Conservation (phyloP, 192 early-diverging fungal genomes). For the Rhizophagus clarus region DNA sequence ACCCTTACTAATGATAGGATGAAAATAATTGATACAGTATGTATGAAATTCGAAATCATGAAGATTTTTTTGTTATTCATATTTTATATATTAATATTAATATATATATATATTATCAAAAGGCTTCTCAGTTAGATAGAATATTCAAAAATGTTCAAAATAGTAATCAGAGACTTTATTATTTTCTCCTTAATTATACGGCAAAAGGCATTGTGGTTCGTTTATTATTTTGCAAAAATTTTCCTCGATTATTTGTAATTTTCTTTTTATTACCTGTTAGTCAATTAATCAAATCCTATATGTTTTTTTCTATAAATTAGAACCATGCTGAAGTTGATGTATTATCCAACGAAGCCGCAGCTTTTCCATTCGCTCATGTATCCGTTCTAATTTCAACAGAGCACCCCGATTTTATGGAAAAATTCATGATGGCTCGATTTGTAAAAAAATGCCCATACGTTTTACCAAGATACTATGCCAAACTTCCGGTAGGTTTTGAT, state of each 20-base stretch:
- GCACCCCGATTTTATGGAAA: constrained; percentile 58
- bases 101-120: neutral
- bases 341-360: constrained; percentile 40
- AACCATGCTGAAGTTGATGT: constrained; percentile 76
- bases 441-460: constrained; percentile 71
- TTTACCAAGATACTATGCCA: constrained; percentile 62
- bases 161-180: constrained; percentile 2
- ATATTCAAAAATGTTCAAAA: neutral
- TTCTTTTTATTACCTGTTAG: neutral
- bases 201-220: neutral
- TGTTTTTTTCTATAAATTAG: constrained; percentile 30
- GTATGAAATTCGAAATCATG: neutral
- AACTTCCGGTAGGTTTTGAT: constrained; percentile 46
- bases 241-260: too few species aligned
- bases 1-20: neutral
- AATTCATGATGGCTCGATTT: constrained; percentile 65
- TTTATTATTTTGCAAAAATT: neutral
- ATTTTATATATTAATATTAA: neutral
- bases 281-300: neutral
- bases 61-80: neutral
- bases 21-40: constrained; percentile 10
- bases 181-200: constrained; percentile 6
- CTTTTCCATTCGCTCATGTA: constrained; percentile 69
- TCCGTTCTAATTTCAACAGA: constrained; percentile 56
- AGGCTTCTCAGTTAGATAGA: neutral